Base-by-base conservation (phyloP, 139 green algal species). In the Marvania coccoides region DNA sequence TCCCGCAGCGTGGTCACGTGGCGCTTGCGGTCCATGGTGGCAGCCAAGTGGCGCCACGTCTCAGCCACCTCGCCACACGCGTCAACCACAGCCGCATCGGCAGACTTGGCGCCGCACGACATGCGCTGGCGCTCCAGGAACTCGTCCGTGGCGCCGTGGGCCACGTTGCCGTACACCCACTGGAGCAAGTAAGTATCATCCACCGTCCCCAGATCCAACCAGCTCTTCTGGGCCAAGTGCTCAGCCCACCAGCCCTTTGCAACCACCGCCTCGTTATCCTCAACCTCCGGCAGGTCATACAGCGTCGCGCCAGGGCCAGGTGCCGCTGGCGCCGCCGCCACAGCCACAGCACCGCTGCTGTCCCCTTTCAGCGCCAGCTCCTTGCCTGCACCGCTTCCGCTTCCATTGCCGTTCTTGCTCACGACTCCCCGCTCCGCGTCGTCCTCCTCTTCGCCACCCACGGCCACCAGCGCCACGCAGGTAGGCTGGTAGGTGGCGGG, bases 91-190 rank as follows among this genome's bases (percentile, higher is more conserved):
- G 70, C 75, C 0, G 9, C 35, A 35, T 88, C 82, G 15, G 69
- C 36, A 28, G 42, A 29, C 56, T 61, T 67, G 33, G 30, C 5
- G 6, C 70, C 70, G 19, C 53, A 53, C 3, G 70, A 48, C 26
- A 76, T 34, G 4, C 69, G 60, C 51, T 76, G 69, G n/a, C 69
- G 35, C 48, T 76, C 69, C 23, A 66, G n/a, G 28, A 76, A 66
- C n/a, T 76, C 69, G 36, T 76, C 60, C 30, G 58, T 75, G 46
- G 63, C 55, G 0, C 61, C 65, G 48, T 78, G 76, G 2, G 75
- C 78, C 40, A 92, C 73, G 29, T 79, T 81, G 66, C 86, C 82
- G 60, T 87, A 92, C 34, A 89, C 69, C 86, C 86, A 92, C 45
- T 79, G 78, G 61, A 91, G 77, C 47, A 87, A 45, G 9, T 67